phyloP scores from a whole-genome alignment of 192 early-diverging fungal genomes.

The Rhizoclosmatium globosum region DNA sequence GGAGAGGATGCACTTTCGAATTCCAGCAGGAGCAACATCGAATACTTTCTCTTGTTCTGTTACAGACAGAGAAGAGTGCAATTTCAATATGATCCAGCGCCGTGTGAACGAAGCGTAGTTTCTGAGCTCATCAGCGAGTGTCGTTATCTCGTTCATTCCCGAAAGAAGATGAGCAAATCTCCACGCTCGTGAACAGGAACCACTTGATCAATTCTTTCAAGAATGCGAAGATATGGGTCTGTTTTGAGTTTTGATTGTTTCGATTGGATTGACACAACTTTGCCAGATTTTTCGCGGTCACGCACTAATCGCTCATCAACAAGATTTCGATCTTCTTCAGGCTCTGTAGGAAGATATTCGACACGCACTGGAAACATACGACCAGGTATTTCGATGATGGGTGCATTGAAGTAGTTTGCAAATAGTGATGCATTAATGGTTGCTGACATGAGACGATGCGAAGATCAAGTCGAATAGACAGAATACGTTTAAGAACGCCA shows the following conservation, averaged over 20 bases:
- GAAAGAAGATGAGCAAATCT: slow-evolving; percentile 71
- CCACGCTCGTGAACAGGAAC: slow-evolving; percentile 66
- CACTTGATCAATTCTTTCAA: slow-evolving; percentile 67
- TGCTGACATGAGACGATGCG: slow-evolving; percentile 50
- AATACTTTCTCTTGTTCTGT: slow-evolving; percentile 75
- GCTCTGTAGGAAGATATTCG: slow-evolving; percentile 58
- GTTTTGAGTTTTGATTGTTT: slow-evolving; percentile 48
- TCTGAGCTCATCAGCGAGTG: slow-evolving; percentile 59
- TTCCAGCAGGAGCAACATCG: slow-evolving; percentile 65
- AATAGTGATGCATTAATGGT: slow-evolving; percentile 50
- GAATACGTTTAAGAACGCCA: slow-evolving; percentile 46
- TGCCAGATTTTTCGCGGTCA: slow-evolving; percentile 46
- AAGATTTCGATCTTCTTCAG: slow-evolving; percentile 65
- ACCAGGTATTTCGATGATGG: slow-evolving; percentile 67
- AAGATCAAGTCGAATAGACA: slow-evolving; percentile 34
- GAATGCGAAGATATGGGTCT: slow-evolving; percentile 68
- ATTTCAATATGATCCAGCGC: slow-evolving; percentile 69
- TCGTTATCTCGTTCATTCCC: slow-evolving; percentile 71
- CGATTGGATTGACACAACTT: slow-evolving; percentile 62
- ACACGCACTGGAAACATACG: slow-evolving; percentile 71
- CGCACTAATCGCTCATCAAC: slow-evolving; percentile 58
- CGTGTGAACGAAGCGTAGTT: slow-evolving; percentile 65
- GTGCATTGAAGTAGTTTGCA: slow-evolving; percentile 55
- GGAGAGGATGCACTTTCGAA: slow-evolving; percentile 68
- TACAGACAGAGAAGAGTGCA: slow-evolving; percentile 70